These are phyloP conservation scores for Amphicarpaea edgeworthii DNA, from an alignment of 306 rosid genomes.

Conservation along the genomic window DNA sequence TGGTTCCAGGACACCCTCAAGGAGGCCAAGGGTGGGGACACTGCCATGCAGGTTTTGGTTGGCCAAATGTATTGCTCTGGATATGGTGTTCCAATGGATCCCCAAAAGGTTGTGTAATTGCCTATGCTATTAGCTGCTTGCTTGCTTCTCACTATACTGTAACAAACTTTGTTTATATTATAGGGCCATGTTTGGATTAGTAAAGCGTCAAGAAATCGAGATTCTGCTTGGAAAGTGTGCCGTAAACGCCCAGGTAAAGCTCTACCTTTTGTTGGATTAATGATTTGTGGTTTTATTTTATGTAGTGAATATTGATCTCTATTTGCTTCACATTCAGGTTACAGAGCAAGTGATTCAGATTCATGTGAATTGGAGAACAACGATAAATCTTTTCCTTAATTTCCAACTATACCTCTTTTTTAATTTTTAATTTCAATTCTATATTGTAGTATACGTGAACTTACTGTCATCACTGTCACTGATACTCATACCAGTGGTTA, in stretches of 20 bases:
- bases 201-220: slow-evolving; percentile 65
- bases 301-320: slow-evolving; percentile 30
- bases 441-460: not conserved
- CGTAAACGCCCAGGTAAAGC: slow-evolving; percentile 74
- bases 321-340: slow-evolving; percentile 58
- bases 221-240: slow-evolving; percentile 63
- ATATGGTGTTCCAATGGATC: slow-evolving; percentile 74
- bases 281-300: slow-evolving; percentile 28
- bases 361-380: slow-evolving; percentile 58
- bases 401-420: slow-evolving; percentile 26
- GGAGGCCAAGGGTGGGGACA: slow-evolving; percentile 80
- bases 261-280: not conserved
- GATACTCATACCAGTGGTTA: not conserved
- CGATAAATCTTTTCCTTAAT: slow-evolving; percentile 41
- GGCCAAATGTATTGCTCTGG: slow-evolving; percentile 83
- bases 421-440: slow-evolving; percentile 33
- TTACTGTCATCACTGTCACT: no score
- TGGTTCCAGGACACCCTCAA: slow-evolving; percentile 88
- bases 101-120: slow-evolving; percentile 59
- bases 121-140: slow-evolving; percentile 11
- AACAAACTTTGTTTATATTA: slow-evolving; percentile 35
- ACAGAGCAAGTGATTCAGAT: slow-evolving; percentile 82
- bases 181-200: slow-evolving; percentile 81
- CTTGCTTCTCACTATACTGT: slow-evolving; percentile 36
- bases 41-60: slow-evolving; percentile 72